These are phyloP conservation scores for Colletotrichum camelliae DNA, from an alignment of 2,329 filamentous ascomycete genomes.

Conservation along the genomic window DNA sequence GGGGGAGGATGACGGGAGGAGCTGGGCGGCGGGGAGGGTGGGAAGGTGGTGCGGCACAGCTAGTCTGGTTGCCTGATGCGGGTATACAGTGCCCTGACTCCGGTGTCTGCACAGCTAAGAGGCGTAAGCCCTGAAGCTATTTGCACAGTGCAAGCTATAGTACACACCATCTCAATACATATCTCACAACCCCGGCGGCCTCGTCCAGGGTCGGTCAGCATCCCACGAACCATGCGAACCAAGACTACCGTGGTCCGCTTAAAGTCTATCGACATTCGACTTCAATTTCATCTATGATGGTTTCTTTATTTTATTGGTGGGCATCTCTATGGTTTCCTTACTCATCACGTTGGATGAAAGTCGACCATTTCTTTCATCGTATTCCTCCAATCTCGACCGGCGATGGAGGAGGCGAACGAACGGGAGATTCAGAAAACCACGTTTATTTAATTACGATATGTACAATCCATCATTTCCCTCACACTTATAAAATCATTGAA, in stretches of 20 bases:
- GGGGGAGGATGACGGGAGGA: not conserved
- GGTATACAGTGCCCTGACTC: not conserved
- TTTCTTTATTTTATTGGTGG: not conserved
- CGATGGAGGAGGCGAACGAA: not conserved
- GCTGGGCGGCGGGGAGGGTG: not conserved
- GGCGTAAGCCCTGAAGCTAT: too few relatives aligned
- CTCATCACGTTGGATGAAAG: too few relatives aligned
- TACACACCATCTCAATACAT: not conserved
- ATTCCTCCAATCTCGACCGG: not conserved
- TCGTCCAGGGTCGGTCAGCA: not conserved
- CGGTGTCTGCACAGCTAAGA: not conserved
- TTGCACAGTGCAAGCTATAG: accelerated
- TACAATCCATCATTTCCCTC: not conserved
- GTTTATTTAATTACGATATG: not conserved
- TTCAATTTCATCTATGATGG: accelerated
- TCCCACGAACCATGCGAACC: not conserved
- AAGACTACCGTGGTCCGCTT: not conserved
- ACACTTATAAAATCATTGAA: not conserved
- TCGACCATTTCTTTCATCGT: too few relatives aligned
- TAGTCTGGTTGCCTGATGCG: not conserved
- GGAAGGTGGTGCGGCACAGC: not conserved
- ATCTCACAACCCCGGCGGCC: not conserved
- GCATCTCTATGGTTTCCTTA: not conserved
- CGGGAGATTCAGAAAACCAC: not conserved
- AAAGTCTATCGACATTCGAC: not conserved